Evolutionary conservation across 2,329 filamentous ascomycete species (phyloP), one percentile per base, ranked within the genome.

Genomic region (Fusarium oligoseptatum): DNA sequence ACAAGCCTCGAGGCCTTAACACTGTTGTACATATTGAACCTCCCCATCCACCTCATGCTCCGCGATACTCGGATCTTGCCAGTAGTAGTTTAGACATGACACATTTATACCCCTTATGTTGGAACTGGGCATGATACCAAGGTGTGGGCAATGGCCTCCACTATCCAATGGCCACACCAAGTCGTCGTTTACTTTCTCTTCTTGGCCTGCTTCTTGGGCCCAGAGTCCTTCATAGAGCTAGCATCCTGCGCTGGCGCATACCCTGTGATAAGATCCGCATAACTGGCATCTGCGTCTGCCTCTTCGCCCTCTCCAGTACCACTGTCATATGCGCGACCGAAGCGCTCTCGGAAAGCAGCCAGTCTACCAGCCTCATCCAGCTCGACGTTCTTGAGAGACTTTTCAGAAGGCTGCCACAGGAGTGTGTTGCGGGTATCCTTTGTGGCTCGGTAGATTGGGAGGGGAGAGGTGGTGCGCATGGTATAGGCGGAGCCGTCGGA

Each of bases 331-430:
- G 91, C 91, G 68, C 93, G 88, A 29, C 97, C 97, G 86, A 95
- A 99, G 67, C 93, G 90, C 71, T 89, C 89, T 79, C 97, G 89
- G 87, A 99, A 99, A 65, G 94, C 93, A 62, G 92, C 93, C 80
- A 99, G 85, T 81, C 93, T 91, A 20, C 97, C 97, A 4, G 97
- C 96, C 88, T 98, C 97, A 83, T 99, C 97, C 73, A 97, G 92
- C 85, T 99, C 97, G 67, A 98, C 89, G 82, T 97, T 98, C 81
- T 92, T 87, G 79, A 99, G 87, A 72, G 93, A 93, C 84, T 92
- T 91, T 76, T 93, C 92, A 68, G 88, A 92, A 0, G 97, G 97
- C 83, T 98, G 97, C 97, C 97, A 99, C 64, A 98, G 85, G 3
- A 94, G 87, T 79, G 94, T 92, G 87, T 98, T 99, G 79, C 95